These are phyloP conservation scores for Geotrichum ghanense DNA, from an alignment of 805 yeast genomes.

Conservation along the genomic window DNA sequence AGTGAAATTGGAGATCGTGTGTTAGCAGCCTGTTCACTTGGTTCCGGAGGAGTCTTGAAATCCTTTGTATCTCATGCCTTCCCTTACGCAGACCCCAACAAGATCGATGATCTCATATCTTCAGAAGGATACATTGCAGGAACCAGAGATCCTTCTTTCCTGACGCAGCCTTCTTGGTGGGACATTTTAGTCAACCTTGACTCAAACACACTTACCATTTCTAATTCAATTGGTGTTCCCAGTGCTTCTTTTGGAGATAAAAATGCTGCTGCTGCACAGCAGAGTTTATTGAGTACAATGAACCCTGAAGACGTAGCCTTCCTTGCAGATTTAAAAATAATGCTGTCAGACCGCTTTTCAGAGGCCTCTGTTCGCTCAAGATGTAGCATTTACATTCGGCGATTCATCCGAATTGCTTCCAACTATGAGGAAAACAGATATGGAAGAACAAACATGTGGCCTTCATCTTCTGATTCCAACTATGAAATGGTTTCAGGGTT, in stretches of 20 bases:
- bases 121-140: conserved; percentile 46
- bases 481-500: conserved; percentile 18
- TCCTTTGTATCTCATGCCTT: conserved; percentile 39
- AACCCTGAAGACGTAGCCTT: conserved; percentile 15
- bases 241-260: conserved; percentile 5
- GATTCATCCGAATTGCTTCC: conserved; percentile 20
- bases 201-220: conserved; percentile 25
- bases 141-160: conserved; percentile 49
- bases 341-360: conserved; percentile 21
- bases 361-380: conserved; percentile 20
- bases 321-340: conserved; percentile 18
- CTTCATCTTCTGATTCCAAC: conserved; percentile 9
- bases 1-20: conserved; percentile 40
- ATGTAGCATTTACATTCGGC: conserved; percentile 18
- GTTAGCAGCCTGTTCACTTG: conserved; percentile 35
- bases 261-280: conserved; percentile 1
- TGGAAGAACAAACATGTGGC: conserved; percentile 15
- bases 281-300: background rate
- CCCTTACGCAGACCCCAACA: conserved; percentile 48
- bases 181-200: conserved; percentile 45
- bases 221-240: conserved; percentile 14
- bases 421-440: conserved; percentile 18
- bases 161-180: conserved; percentile 42
- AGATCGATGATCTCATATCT: conserved; percentile 37
- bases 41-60: conserved; percentile 43